Evolutionary conservation across 2,329 filamentous ascomycete species (phyloP).

Genomic region (Pestalotiopsis sp.): DNA sequence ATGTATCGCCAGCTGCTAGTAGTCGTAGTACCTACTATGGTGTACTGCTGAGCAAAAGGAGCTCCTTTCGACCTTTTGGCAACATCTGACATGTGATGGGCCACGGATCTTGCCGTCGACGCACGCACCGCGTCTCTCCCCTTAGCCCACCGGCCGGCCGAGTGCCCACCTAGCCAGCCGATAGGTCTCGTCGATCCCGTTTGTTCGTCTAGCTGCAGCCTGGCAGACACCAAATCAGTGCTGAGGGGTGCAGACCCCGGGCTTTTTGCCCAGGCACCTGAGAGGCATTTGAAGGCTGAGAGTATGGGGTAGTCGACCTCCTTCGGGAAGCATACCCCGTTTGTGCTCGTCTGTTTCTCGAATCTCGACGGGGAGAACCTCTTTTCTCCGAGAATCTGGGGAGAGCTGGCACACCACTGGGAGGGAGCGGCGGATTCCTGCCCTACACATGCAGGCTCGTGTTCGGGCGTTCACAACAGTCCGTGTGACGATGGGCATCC

Average conservation of each 20-base stretch:
- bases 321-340: constrained; percentile 3
- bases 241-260: constrained; percentile 1
- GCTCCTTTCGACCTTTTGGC: background rate
- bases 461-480: background rate
- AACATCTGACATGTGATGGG: background rate
- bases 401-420: background rate
- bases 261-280: background rate
- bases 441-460: background rate
- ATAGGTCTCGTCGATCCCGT: background rate
- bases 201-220: constrained; percentile 2
- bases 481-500: background rate
- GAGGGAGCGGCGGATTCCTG: background rate
- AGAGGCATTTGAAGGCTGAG: background rate
- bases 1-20: background rate
- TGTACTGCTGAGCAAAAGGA: background rate
- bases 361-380: background rate
- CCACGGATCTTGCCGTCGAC: background rate
- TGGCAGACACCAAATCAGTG: background rate
- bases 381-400: background rate
- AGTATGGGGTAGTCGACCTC: constrained; percentile 8
- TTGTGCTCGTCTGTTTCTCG: background rate
- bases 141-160: background rate
- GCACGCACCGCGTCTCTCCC: background rate
- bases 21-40: background rate
- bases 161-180: background rate